Evolutionary conservation across 2,329 filamentous ascomycete species (phyloP), one percentile per base, ranked within the genome.

Genomic region (Myrmaecium sp.): DNA sequence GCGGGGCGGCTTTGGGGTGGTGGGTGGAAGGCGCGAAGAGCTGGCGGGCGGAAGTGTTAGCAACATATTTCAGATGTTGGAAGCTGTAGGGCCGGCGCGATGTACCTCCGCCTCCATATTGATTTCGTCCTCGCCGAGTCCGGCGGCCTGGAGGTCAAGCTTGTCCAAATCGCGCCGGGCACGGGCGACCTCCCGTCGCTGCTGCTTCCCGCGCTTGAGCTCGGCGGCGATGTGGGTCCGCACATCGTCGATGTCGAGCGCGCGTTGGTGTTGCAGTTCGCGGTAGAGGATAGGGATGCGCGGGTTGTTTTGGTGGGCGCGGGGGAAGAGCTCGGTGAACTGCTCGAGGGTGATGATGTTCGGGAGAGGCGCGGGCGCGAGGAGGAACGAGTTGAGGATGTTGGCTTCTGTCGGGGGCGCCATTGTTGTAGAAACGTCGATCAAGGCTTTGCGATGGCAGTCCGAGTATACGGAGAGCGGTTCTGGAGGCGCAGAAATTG

Each of bases 281-380:
- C 77, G 70, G 46, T 91, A 92, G 4, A 93, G 60, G 1, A 63
- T 58, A 30, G 70, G 68, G 25, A 86, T 63, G 30, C 75, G 70
- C 0, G 76, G 67, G 24, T 73, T 74, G 14, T 63, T 57, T 32
- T 73, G 74, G 26, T 73, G 60, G 20, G 66, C 52, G 26, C 64
- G 67, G 7, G 82, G 81, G 43, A 92, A 89, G 21, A 86, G 63
- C 15, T 73, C 63, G 22, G 69, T 71, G 57, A 92, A 92, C 36
- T 81, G 68, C 30, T 72, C 62, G 24, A 83, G 63, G 5, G 80
- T 74, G 38, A 83, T 59, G 43, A 83, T 67, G 35, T 74, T 66
- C 21, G 77, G 74, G 19, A 92, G 61, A 15, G 76, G 65, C 5
- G 81, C 74, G 8, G 82, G 78, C 16, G 74, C 63, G 18, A 91